phyloP scores from a whole-genome alignment of 371 early-diverging fungal genomes.

The Apophysomyces variabilis region DNA sequence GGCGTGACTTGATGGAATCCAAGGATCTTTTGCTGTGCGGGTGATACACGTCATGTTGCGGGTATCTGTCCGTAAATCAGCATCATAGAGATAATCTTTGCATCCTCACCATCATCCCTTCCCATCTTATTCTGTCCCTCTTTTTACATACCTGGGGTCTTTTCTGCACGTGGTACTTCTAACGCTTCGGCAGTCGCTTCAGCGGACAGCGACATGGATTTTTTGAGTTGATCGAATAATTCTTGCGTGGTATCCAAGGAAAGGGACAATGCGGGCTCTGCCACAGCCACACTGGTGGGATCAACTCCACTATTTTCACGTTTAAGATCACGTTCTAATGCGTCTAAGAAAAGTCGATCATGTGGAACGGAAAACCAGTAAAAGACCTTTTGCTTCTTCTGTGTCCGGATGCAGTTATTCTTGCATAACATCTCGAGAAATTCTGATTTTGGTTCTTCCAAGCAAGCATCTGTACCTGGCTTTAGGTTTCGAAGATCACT shows the following conservation, averaged over 20 bases:
- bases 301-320: conserved; percentile 77
- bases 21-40: background rate
- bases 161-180: conserved; percentile 12
- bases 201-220: conserved; percentile 40
- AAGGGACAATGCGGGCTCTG: conserved; percentile 41
- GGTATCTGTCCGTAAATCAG: conserved; percentile 2
- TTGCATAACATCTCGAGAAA: conserved; percentile 83
- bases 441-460: conserved; percentile 78
- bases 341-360: conserved; percentile 81
- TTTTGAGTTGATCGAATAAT: conserved; percentile 46
- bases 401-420: conserved; percentile 84
- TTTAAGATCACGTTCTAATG: conserved; percentile 91
- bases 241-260: conserved; percentile 48
- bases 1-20: background rate
- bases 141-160: background rate
- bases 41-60: background rate
- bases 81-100: background rate
- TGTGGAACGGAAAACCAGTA: conserved; percentile 87
- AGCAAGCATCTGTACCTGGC: conserved; percentile 80
- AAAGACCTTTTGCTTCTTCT: conserved; percentile 92
- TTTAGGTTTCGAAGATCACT: conserved; percentile 83
- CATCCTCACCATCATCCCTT: background rate
- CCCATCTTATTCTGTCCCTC: too few relatives aligned
- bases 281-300: conserved; percentile 60
- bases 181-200: conserved; percentile 39